phyloP scores from a whole-genome alignment of 768 basidiomycete genomes.

The Russula sp. region DNA sequence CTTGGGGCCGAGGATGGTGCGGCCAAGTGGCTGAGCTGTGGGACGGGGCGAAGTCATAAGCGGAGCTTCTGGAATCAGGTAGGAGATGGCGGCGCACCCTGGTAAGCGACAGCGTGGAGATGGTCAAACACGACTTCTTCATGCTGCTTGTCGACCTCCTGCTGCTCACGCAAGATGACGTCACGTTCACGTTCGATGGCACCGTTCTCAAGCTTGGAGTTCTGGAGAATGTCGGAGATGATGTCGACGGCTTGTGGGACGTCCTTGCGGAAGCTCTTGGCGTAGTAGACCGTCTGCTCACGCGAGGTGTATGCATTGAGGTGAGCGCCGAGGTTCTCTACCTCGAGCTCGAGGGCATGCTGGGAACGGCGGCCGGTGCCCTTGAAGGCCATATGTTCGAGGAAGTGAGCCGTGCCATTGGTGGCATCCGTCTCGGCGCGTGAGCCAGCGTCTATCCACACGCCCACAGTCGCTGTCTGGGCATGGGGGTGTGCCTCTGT shows the following conservation, averaged over 20 bases:
- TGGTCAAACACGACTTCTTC: constrained; percentile 99
- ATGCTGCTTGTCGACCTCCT: constrained; percentile 97
- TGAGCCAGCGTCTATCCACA: constrained; percentile 98
- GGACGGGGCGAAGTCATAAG: constrained; percentile 6
- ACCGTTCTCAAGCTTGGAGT: constrained; percentile 80
- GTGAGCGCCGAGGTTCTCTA: constrained; percentile 96
- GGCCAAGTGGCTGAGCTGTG: constrained; percentile 86
- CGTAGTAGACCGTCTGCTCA: constrained; percentile 99
- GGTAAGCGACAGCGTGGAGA: constrained; percentile 93
- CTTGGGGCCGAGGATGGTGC: constrained; percentile 96
- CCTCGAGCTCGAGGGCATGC: constrained; percentile 88
- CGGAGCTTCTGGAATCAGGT: neutral
- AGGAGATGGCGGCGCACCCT: constrained; percentile 48
- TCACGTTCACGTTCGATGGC: constrained; percentile 95
- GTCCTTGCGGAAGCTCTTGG: constrained; percentile 96
- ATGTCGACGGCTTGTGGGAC: constrained; percentile 88
- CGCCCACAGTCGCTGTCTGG: constrained; percentile 96
- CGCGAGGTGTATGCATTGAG: constrained; percentile 97
- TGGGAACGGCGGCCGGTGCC: constrained; percentile 87
- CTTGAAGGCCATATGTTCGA: constrained; percentile 98
- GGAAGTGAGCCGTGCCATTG: constrained; percentile 96
- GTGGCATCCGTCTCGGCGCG: constrained; percentile 93
- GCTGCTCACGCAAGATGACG: constrained; percentile 94
- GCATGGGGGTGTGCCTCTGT: constrained; percentile 86
- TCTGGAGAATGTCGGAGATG: constrained; percentile 96